These are phyloP conservation scores for Zygosaccharomyces bailii DNA, from an alignment of 805 yeast genomes.

Conservation along the genomic window DNA sequence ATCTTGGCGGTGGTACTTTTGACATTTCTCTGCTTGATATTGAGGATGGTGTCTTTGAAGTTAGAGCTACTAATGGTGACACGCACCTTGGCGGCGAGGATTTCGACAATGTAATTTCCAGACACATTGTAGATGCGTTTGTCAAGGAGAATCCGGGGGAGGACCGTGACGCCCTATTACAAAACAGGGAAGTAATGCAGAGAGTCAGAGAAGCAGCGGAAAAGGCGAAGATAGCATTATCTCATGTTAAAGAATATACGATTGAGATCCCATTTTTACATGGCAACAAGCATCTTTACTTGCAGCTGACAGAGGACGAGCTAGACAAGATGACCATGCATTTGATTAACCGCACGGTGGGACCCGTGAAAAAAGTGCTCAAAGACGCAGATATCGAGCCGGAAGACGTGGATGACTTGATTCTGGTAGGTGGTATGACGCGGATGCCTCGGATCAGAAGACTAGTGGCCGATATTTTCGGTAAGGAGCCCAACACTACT, in stretches of 20 bases:
- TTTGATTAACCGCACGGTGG: slow-evolving; percentile 63
- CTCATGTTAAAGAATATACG: slow-evolving; percentile 58
- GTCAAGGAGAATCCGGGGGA: slow-evolving; percentile 49
- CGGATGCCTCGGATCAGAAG: slow-evolving; percentile 78
- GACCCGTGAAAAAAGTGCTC: slow-evolving; percentile 70
- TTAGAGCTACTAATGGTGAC: slow-evolving; percentile 78
- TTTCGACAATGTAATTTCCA: slow-evolving; percentile 63
- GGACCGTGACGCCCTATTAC: slow-evolving; percentile 34
- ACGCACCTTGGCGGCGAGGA: slow-evolving; percentile 87
- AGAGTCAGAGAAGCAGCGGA: slow-evolving; percentile 80
- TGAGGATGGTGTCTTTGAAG: slow-evolving; percentile 79
- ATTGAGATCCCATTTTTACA: slow-evolving; percentile 69
- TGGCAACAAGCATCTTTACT: slow-evolving; percentile 56
- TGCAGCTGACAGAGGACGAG: slow-evolving; percentile 60
- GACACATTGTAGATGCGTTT: slow-evolving; percentile 56
- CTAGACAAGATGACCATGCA: slow-evolving; percentile 64
- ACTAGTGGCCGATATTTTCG: slow-evolving; percentile 56
- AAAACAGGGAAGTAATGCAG: slow-evolving; percentile 58
- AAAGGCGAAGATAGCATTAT: slow-evolving; percentile 68
- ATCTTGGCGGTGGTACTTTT: slow-evolving; percentile 83
- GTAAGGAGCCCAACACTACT: slow-evolving; percentile 62
- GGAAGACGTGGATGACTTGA: slow-evolving; percentile 67
- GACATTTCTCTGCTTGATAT: slow-evolving; percentile 76
- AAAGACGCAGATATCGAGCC: slow-evolving; percentile 68
- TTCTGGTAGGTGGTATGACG: slow-evolving; percentile 86